phyloP scores from a whole-genome alignment of 352 stramenopile genomes.

The Peronospora farinosa region DNA sequence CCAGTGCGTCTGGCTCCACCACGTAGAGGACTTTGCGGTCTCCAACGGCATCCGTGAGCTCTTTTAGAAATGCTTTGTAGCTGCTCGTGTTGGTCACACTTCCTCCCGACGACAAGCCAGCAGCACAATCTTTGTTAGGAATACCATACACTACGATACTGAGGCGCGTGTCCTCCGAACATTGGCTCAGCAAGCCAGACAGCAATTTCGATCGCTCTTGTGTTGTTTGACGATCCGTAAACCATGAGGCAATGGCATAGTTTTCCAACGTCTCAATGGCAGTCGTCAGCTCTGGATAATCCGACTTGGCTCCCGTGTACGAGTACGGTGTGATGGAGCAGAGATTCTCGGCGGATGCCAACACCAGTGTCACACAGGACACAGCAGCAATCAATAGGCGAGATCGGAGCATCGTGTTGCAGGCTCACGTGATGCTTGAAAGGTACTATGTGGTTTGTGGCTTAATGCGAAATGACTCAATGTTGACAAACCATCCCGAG shows the following conservation, averaged over 20 bases:
- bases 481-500: background rate
- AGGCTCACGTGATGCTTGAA: slow-evolving; percentile 6
- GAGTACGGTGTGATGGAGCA: slow-evolving; percentile 36
- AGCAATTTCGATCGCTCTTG: slow-evolving; percentile 23
- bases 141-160: slow-evolving; percentile 65
- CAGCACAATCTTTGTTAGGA: slow-evolving; percentile 71
- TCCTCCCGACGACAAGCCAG: slow-evolving; percentile 35
- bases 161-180: slow-evolving; percentile 28
- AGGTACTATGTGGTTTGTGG: slow-evolving; percentile 9
- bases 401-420: slow-evolving; percentile 11
- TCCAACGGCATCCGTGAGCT: slow-evolving; percentile 34
- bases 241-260: slow-evolving; percentile 44
- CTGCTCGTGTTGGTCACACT: slow-evolving; percentile 33
- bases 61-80: slow-evolving; percentile 45
- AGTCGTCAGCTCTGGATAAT: slow-evolving; percentile 29
- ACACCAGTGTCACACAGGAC: slow-evolving; percentile 16
- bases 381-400: slow-evolving; percentile 8
- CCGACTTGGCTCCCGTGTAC: slow-evolving; percentile 30
- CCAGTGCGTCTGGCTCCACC: slow-evolving; percentile 56
- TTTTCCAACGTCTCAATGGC: slow-evolving; percentile 34
- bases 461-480: slow-evolving; percentile 19
- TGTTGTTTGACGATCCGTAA: slow-evolving; percentile 36
- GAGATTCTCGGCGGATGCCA: slow-evolving; percentile 23
- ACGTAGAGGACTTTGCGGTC: slow-evolving; percentile 62
- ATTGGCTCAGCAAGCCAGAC: slow-evolving; percentile 23